These are phyloP conservation scores for Neoascochyta sp. DNA, from an alignment of 2,329 filamentous ascomycete genomes.

Conservation along the genomic window DNA sequence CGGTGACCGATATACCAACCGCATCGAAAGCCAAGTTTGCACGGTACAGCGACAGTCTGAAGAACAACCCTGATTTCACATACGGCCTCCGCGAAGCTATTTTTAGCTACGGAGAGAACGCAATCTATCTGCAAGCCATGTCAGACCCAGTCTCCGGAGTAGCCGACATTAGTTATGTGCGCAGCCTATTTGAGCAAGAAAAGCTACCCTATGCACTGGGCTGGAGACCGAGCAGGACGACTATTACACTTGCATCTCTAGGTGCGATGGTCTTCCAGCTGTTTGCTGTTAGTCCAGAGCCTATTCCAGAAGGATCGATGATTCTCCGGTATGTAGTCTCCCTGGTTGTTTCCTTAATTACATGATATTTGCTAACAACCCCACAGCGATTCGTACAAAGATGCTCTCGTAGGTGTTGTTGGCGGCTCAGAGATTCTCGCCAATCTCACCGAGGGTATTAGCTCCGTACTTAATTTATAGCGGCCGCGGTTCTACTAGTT, in stretches of 20 bases:
- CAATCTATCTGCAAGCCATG: conserved; percentile 11
- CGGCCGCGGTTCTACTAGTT: too few relatives aligned
- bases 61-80: conserved; percentile 9
- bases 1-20: conserved; percentile 9
- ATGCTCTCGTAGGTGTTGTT: conserved; percentile 7
- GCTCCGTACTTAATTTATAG: too few relatives aligned
- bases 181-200: conserved; percentile 14
- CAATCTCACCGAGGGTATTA: conserved; percentile 14
- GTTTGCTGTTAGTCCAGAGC: conserved; percentile 5
- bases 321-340: conserved; percentile 6
- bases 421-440: conserved; percentile 10
- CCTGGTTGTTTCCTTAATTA: neutral
- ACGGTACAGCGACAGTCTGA: conserved; percentile 8
- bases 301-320: conserved; percentile 4
- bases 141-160: conserved; percentile 4
- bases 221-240: conserved; percentile 12
- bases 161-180: conserved; percentile 11
- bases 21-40: conserved; percentile 11
- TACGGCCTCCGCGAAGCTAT: conserved; percentile 11
- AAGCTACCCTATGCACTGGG: conserved; percentile 12
- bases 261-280: conserved; percentile 13
- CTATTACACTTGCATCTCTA: conserved; percentile 12
- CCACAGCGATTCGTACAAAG: conserved; percentile 14
- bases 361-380: neutral
- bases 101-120: conserved; percentile 16